Conservation (phyloP, 1,139 yeast species). For the Candida tunisiensis region DNA sequence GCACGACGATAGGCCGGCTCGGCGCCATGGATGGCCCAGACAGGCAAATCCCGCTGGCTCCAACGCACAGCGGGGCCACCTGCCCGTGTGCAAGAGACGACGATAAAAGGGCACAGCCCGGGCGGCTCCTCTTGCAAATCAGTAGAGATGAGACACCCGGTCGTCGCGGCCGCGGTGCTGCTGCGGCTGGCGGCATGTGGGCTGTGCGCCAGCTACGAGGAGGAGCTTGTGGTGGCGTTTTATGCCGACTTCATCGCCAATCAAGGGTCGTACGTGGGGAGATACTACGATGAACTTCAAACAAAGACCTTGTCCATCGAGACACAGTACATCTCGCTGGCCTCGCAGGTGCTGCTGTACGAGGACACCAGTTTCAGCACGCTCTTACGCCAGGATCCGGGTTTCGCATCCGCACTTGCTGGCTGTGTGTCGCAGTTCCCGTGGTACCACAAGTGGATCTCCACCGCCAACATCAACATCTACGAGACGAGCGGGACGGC, state of each 20-base stretch:
- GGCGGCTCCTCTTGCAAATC: no score
- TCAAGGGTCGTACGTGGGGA: neutral
- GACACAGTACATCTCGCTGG: neutral
- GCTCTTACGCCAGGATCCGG: neutral
- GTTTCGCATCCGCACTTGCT: neutral
- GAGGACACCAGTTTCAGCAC: neutral
- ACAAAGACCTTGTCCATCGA: neutral
- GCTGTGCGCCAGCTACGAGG: slow-evolving; percentile 2
- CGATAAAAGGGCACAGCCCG: no score
- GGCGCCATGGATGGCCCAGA: no score
- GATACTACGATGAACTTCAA: neutral
- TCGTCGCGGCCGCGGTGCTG: no score
- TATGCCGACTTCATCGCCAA: neutral
- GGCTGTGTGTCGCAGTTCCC: neutral
- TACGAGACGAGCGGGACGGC: no score
- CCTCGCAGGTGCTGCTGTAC: neutral
- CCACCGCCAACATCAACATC: slow-evolving; percentile 1
- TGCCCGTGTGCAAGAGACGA: no score
- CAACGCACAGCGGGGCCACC: no score
- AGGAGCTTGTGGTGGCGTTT: neutral
- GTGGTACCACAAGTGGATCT: neutral
- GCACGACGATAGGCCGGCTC: no score
- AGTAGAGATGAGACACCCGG: no score
- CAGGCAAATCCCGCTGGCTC: no score
- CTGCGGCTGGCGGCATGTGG: no score